These are phyloP conservation scores for Smittium culicis DNA, from an alignment of 371 early-diverging fungal species.

Conservation along the genomic window DNA sequence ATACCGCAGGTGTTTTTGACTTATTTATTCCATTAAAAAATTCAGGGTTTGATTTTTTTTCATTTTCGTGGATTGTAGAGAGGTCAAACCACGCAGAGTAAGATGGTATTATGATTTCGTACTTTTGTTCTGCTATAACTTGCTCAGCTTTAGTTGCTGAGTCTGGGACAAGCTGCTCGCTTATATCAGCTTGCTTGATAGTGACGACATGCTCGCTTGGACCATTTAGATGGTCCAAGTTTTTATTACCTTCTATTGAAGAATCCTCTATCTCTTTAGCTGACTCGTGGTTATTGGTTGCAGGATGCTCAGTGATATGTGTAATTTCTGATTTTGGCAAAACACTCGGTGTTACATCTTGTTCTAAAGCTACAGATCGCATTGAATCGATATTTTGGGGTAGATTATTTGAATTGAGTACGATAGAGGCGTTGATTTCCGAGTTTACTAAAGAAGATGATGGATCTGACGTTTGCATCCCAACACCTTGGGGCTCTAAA, in stretches of 20 bases:
- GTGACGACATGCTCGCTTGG: neutral
- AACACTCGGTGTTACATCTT: neutral
- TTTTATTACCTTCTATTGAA: neutral
- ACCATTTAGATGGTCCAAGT: neutral
- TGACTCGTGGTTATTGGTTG: neutral
- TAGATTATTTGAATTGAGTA: neutral
- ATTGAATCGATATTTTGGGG: neutral
- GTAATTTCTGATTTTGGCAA: too few species aligned
- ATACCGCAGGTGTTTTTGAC: slow-evolving; percentile 80
- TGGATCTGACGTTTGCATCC: too few species aligned
- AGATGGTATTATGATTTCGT: slow-evolving; percentile 58
- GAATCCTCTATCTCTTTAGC: neutral
- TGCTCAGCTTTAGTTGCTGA: slow-evolving; percentile 26
- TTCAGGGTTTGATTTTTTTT: slow-evolving; percentile 82
- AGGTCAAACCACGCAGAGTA: slow-evolving; percentile 93
- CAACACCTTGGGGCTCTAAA: neutral
- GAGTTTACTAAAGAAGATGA: too few species aligned
- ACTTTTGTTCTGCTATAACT: slow-evolving; percentile 53
- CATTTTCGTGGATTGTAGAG: slow-evolving; percentile 73
- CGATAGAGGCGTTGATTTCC: neutral
- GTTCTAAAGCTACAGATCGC: neutral
- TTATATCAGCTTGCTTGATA: neutral
- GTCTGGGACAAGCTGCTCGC: neutral
- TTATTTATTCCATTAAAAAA: slow-evolving; percentile 84
- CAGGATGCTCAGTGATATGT: neutral